Evolutionary conservation across 2,329 filamentous ascomycete species (phyloP), one percentile per base, ranked within the genome.

Genomic region (Hymenoscyphus fructigenus): DNA sequence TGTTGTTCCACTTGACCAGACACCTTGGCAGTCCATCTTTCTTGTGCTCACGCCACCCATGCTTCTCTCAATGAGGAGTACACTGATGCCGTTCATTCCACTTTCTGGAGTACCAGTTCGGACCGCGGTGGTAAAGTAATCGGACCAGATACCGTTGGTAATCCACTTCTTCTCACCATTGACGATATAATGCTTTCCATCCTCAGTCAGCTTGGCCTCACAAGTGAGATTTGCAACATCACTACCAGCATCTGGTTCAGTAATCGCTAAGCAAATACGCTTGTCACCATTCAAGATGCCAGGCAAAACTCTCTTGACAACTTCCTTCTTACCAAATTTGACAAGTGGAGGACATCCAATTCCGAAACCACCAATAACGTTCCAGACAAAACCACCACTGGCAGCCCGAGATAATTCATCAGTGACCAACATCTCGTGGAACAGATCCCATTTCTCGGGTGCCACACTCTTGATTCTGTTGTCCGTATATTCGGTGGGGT

Each of bases 101-200:
- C 86, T 82, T 38, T 88, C 90, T 47, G 71, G 70, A 2, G 70
- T 69, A 91, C 93, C 14, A 6, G 95, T 99, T 66, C 95, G 90
- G 47, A 99, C 95, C 29, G 94, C 95, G 15, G 92, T 96, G 63
- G 95, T 98, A 83, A 98, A 98, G 83, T 98, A 99, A 79, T 99
- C 95, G 68, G 84, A 87, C 92, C 93, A 97, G 75, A 97, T 87
- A 75, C 95, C 95, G 80, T 99, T 99, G 74, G 94, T 98, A 79
- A 98, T 98, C 94, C 95, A 98, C 82, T 99, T 99, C 90, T 99
- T 98, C 87, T 97, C 94, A 63, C 95, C 95, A 76, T 98, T 99
- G 80, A 99, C 95, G 72, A 98, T 98, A 80, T 96, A 99, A 82
- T 98, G 92, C 84, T 98, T 98, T 75, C 95, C 95, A 74, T 99